Conservation (phyloP, 2,329 filamentous ascomycete species). For the Beauveria australis region DNA sequence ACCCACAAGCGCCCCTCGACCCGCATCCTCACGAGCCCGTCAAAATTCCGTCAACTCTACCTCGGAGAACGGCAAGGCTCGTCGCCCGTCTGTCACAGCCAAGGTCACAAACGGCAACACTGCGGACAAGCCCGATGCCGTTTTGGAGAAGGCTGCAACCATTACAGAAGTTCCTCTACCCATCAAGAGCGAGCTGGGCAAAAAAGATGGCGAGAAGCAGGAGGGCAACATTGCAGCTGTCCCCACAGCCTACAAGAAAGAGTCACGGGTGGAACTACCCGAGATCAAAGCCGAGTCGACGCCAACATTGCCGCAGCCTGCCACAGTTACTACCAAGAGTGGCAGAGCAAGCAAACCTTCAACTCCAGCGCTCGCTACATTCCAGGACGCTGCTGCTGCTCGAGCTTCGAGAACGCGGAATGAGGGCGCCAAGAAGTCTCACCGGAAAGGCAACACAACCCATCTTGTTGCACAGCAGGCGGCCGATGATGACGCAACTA, state of each 20-base stretch:
- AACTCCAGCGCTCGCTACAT: conserved; percentile 51
- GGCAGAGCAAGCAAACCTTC: conserved; percentile 60
- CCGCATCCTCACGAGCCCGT: conserved; percentile 62
- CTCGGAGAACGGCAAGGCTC: conserved; percentile 44
- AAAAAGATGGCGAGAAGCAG: conserved; percentile 25
- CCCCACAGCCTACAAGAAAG: conserved; percentile 30
- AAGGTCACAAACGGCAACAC: conserved; percentile 50
- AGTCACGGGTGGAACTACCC: conserved; percentile 30
- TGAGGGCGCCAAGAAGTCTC: conserved; percentile 42
- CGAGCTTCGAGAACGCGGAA: conserved; percentile 44
- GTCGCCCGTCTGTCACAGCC: conserved; percentile 52
- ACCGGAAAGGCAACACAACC: conserved; percentile 37
- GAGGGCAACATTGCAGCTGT: conserved; percentile 19
- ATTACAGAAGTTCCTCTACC: conserved; percentile 37
- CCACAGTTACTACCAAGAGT: conserved; percentile 53
- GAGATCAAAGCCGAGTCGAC: conserved; percentile 38
- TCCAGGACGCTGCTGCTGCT: conserved; percentile 48
- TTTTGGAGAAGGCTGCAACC: conserved; percentile 37
- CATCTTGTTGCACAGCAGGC: conserved; percentile 27
- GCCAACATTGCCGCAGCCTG: conserved; percentile 29
- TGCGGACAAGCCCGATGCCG: conserved; percentile 22
- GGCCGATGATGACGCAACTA: conserved; percentile 34
- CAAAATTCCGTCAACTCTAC: conserved; percentile 64
- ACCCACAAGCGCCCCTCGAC: conserved; percentile 47
- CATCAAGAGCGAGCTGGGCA: conserved; percentile 24